Evolutionary conservation across 768 basidiomycete species (phyloP).

Genomic region (Calocera viscosa): DNA sequence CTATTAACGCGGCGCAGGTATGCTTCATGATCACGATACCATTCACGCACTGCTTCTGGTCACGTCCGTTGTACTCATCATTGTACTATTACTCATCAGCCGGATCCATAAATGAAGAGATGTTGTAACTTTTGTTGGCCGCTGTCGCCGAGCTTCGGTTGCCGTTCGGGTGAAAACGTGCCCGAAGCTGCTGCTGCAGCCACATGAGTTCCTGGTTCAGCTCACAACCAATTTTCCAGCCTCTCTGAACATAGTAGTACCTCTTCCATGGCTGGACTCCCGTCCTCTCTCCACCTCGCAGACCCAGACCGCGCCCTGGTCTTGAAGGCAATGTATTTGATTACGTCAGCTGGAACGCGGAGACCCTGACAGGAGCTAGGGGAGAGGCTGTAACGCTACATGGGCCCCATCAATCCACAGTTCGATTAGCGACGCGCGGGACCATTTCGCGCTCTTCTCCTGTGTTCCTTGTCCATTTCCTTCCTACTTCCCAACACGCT

Average conservation of each 20-base stretch:
- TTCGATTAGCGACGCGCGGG: slow-evolving; percentile 7
- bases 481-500: not conserved
- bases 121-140: not conserved
- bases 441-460: slow-evolving; percentile 1
- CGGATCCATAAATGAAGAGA: not conserved
- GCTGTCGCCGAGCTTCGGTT: not conserved
- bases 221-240: too few species aligned
- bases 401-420: not conserved
- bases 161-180: not conserved
- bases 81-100: not conserved
- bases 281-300: not conserved
- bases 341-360: slow-evolving; percentile 7
- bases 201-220: too few species aligned
- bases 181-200: too few species aligned
- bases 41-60: not conserved
- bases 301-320: not conserved
- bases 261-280: not conserved
- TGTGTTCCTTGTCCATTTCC: slow-evolving; percentile 6
- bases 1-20: not conserved
- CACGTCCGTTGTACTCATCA: not conserved
- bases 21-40: slow-evolving; percentile 1
- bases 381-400: not conserved
- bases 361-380: slow-evolving; percentile 6
- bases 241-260: not conserved
- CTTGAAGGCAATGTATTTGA: not conserved